Base-by-base conservation (phyloP, 495 filamentous ascomycete genomes). In the Hypoxylon subgilvum region DNA sequence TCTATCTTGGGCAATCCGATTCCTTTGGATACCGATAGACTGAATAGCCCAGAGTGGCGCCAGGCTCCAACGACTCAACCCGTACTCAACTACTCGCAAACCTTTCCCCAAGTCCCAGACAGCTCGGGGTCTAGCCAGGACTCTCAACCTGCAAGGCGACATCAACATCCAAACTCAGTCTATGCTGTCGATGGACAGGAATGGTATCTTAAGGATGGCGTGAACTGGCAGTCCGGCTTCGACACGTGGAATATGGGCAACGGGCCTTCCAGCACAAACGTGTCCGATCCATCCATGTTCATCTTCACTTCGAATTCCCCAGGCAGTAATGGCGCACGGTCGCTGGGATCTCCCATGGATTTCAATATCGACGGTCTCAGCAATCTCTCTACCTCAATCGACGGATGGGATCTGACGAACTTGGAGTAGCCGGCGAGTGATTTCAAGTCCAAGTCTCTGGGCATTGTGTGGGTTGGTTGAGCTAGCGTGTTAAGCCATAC, bases 121-220 rank as follows among this genome's bases (percentile, higher is more conserved):
- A 52, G 44, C 38, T 18, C 58, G 7, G 42, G 42, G 39, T 41
- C 64, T 30, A 45, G 22, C 21, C 64, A 53, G 23, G 9, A 47
- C 13, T 28, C 63, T 13, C 61, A 49, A 30, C 31, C 8, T 2
- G 16, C 30, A 36, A 65, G 39, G 32, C 63, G 25, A 65, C 61
- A 30, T 49, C 69, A 46, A 65, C 28, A 39, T 57, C 67, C 54
- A 4, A 64, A 58, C 19, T 52, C 63, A 0, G 38, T 66, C 1
- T 76, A 74, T 47, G 71, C 70, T 9, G 71, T 78, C 34, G 77
- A 80, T 46, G 75, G 77, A 9, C 74, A 78, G 55, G 76, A 79
- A 17, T 80, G 77, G 77, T 80, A 77, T 54, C 61, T 80, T 4
- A 80, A 77, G 39, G 77, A 80, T 31, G 72, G 75, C 17, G 77